Base-by-base conservation (phyloP, 2,329 filamentous ascomycete genomes). In the Phaeosphaeria sp. region DNA sequence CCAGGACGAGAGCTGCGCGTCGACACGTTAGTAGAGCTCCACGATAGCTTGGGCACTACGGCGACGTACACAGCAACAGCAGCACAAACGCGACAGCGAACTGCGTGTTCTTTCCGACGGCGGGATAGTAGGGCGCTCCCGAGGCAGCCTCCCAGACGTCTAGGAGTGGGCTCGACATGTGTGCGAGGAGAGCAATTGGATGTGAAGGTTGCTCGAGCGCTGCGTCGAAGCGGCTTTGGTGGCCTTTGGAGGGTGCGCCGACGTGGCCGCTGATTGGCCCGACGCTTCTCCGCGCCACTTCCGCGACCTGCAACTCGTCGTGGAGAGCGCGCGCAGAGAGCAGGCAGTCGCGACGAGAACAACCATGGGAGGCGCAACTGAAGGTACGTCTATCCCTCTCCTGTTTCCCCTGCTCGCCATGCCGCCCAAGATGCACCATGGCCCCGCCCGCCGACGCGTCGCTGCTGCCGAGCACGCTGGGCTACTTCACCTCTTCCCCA, bases 71-170 rank as follows among this genome's bases (percentile, higher is more conserved):
- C 59, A 89, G 73, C 27, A 92, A 74, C 59, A 97, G 84, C 59
- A 97, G 85, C 54, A 83, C 76, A 79, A 93, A 94, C 73, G 88
- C 93, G 65, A 97, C 83, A 67, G 86, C 81, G 82, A 97, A 95
- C 69, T 98, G 95, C 76, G 83, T 88, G 73, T 88, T 86, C 83
- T 98, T 98, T 77, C 86, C 85, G 71, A 98, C 81, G 56, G 87
- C 77, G 61, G 94, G 93, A 69, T 89, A 80, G 82, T 95, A 98
- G 63, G 93, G 92, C 82, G 88, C 91, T 85, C 88, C 87, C 80
- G 91, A 87, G 82, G 93, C 91, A 85, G 92, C 91, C 85, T 96
- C 90, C 94, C 94, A 98, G 82, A 96, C 86, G 79, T 95, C 88
- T 81, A 90, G 74, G 50, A 83, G 88, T 79, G 96, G 83, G 62